Conservation (phyloP, 2,329 filamentous ascomycete species). For the Lasiodiplodia sp. region DNA sequence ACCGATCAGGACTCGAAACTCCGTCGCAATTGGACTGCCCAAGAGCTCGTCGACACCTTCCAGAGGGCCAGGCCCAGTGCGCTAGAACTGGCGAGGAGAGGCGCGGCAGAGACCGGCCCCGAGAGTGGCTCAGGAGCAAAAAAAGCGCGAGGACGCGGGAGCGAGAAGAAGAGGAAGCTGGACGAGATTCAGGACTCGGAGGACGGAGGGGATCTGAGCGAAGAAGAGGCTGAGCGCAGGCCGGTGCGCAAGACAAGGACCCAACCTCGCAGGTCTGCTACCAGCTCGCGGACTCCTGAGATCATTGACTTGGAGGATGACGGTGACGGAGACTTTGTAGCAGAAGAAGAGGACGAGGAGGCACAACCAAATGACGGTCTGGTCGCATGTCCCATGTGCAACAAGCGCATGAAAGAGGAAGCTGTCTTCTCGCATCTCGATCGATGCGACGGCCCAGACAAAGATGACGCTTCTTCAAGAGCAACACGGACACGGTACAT, state of each 20-base stretch:
- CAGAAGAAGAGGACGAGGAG: conserved; percentile 49
- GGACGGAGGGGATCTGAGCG: conserved; percentile 49
- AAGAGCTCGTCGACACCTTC: conserved; percentile 85
- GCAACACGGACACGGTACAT: conserved; percentile 40
- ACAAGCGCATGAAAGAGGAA: conserved; percentile 77
- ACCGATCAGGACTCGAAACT: conserved; percentile 84
- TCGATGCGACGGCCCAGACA: conserved; percentile 60
- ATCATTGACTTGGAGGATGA: conserved; percentile 35
- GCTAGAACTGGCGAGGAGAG: conserved; percentile 67
- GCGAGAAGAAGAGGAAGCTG: conserved; percentile 57
- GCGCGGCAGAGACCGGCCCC: conserved; percentile 34
- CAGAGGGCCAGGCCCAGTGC: conserved; percentile 67
- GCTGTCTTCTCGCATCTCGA: conserved; percentile 84
- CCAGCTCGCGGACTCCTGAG: conserved; percentile 35
- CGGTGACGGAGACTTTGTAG: conserved; percentile 43
- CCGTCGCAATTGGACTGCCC: conserved; percentile 81
- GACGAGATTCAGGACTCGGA: conserved; percentile 58
- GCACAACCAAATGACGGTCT: conserved; percentile 70
- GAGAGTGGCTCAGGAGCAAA: conserved; percentile 34
- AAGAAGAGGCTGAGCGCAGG: conserved; percentile 56
- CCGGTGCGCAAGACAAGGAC: conserved; percentile 52
- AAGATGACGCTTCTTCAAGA: conserved; percentile 38
- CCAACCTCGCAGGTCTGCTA: conserved; percentile 42
- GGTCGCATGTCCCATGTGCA: conserved; percentile 84
- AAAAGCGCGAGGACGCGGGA: conserved; percentile 31